These are phyloP conservation scores for Blumeriella jaapii DNA, from an alignment of 2,329 filamentous ascomycete species.

Conservation along the genomic window DNA sequence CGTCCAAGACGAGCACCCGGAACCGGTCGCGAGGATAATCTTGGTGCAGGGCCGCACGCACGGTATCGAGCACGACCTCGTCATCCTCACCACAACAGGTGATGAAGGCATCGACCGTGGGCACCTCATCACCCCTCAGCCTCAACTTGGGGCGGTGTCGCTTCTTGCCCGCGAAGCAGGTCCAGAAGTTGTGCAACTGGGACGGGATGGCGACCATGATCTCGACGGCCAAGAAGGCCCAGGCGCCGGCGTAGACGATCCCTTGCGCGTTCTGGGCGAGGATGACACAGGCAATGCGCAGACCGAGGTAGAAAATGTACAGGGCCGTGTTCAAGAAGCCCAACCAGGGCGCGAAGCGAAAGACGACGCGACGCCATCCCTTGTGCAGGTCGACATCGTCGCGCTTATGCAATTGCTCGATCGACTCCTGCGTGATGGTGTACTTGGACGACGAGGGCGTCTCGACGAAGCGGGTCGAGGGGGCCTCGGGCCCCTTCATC, in stretches of 20 bases:
- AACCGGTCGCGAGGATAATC: conserved; percentile 41
- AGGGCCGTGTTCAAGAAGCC: conserved; percentile 1
- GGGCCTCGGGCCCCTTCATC: not conserved
- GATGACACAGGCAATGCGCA: conserved; percentile 40
- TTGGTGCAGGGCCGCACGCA: conserved; percentile 38
- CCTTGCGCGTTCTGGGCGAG: conserved; percentile 33
- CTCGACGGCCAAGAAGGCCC: conserved; percentile 45
- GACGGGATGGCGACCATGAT: conserved; percentile 31
- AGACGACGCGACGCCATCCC: conserved; percentile 5
- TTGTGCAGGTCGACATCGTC: conserved; percentile 6
- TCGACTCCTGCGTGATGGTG: not conserved
- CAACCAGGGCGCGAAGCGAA: conserved; percentile 5
- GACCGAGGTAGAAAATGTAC: conserved; percentile 34
- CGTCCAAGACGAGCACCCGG: conserved; percentile 42
- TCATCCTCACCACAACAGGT: conserved; percentile 44
- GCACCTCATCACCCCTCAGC: conserved; percentile 30
- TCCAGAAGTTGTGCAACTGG: conserved; percentile 11
- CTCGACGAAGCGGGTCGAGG: conserved; percentile 1
- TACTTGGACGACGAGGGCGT: not conserved
- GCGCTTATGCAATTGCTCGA: conserved; percentile 3
- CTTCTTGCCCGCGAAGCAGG: conserved; percentile 29
- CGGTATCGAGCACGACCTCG: conserved; percentile 43
- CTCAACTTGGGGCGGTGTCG: conserved; percentile 41
- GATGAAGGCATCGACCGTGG: conserved; percentile 43
- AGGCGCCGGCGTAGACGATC: conserved; percentile 36